phyloP scores from a whole-genome alignment of 768 basidiomycete genomes.

The Lactarius vividus region DNA sequence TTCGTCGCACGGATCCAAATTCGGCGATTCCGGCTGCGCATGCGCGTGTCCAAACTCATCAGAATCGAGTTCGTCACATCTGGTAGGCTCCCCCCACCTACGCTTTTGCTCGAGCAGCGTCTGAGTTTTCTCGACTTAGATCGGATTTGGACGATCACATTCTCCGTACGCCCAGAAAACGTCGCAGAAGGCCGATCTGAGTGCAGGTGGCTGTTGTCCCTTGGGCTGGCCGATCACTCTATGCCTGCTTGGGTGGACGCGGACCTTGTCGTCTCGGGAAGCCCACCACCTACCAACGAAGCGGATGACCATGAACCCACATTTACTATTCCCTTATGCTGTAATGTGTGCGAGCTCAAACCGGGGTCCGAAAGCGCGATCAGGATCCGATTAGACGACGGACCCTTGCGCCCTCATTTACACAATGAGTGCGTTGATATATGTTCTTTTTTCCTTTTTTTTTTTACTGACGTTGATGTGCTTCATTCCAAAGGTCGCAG shows the following conservation, averaged over 20 bases:
- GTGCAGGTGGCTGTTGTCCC: constrained; percentile 41
- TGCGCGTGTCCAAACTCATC: constrained; percentile 59
- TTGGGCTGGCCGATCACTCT: constrained; percentile 53
- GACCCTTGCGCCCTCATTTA: background rate
- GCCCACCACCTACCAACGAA: background rate
- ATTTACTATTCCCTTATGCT: background rate
- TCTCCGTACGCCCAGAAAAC: constrained; percentile 32
- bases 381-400: background rate
- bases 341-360: constrained; percentile 26
- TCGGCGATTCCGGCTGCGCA: constrained; percentile 63
- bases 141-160: constrained; percentile 55
- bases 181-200: constrained; percentile 15
- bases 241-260: constrained; percentile 59
- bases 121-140: constrained; percentile 34
- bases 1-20: constrained; percentile 55
- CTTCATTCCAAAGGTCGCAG: constrained; percentile 27
- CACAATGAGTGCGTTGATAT: constrained; percentile 43
- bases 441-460: background rate
- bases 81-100: constrained; percentile 35
- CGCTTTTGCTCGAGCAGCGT: no score
- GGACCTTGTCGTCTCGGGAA: constrained; percentile 43
- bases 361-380: background rate
- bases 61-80: constrained; percentile 63
- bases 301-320: background rate
- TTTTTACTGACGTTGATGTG: background rate